Evolutionary conservation across 2,329 filamentous ascomycete species (phyloP).

Genomic region (Ophiostoma sp.): DNA sequence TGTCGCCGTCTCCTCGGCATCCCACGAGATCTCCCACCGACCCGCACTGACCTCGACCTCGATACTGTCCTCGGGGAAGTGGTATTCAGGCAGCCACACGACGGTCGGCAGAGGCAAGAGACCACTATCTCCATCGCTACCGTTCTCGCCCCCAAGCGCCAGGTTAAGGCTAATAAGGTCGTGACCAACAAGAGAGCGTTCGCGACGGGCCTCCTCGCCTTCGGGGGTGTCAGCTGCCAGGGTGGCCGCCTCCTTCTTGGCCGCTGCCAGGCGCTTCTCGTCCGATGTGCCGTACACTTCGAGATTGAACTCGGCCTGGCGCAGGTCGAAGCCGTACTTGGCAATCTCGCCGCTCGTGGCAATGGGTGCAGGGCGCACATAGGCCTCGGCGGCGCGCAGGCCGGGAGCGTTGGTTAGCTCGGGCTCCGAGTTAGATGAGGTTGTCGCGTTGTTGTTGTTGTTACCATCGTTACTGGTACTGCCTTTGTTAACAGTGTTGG

Average conservation of each 20-base stretch:
- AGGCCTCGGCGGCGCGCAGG: conserved; percentile 88
- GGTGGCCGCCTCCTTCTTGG: not conserved
- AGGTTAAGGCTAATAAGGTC: conserved; percentile 12
- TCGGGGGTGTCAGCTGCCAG: not conserved
- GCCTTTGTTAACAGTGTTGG: not conserved
- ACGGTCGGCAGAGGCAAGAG: conserved; percentile 61
- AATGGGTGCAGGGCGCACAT: conserved; percentile 80
- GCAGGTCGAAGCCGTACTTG: conserved; percentile 78
- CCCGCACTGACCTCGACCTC: conserved; percentile 77
- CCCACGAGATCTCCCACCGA: conserved; percentile 80
- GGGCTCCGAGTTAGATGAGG: conserved; percentile 41
- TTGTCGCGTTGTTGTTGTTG: not conserved
- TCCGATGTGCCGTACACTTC: conserved; percentile 52
- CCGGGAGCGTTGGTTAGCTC: conserved; percentile 67
- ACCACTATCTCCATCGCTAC: conserved; percentile 3
- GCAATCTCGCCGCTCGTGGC: conserved; percentile 69
- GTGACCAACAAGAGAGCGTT: not conserved
- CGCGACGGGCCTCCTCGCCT: not conserved
- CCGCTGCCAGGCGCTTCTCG: conserved; percentile 11
- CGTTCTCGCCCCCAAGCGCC: conserved; percentile 3
- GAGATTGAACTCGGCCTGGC: conserved; percentile 74
- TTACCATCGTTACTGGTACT: not conserved
- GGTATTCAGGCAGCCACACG: conserved; percentile 85
- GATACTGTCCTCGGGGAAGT: conserved; percentile 77
- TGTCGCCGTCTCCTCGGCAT: conserved; percentile 67